Base-by-base conservation (phyloP, 2,329 filamentous ascomycete genomes). In the Claviceps maximensis region DNA sequence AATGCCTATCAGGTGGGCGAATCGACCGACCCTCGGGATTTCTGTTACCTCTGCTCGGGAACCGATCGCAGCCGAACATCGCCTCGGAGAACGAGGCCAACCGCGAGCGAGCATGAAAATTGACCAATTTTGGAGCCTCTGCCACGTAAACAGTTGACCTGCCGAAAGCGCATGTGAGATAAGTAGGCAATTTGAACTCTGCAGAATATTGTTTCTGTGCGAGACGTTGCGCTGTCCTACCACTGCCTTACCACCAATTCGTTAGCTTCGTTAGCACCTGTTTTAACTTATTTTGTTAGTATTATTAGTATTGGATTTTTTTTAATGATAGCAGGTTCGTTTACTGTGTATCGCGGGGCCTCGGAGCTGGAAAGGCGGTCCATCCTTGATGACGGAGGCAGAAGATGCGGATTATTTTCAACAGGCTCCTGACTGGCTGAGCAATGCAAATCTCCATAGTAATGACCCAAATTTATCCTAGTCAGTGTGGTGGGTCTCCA, bases 351-450 rank as follows among this genome's bases (percentile, higher is more conserved):
- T 38, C 19, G 25, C 15, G 25, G 36, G 17, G 42, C 41, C 29
- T 51, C 25, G 13, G 56, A 55, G 57, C 57, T 54, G 51, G 53
- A 53, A 56, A 47, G 49, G 53, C 36, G n/a, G 25, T 29, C 8
- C 19, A 23, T 49, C 2, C 40, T 23, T 19, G 23, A n/a, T 47
- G 47, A 33, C 27, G 17, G 31, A 40, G 15, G 17, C 8, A 45
- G 25, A 31, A 19, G 48, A 41, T 45, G 53, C 53, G 54, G 56
- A 61, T 63, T 63, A 59, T 59, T 57, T 59, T 62, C 59, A 56
- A 55, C 40, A 50, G 47, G 54, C 53, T 54, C 56, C 38, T 63
- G 58, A 61, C 55, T 63, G 61, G 61, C 56, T 58, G 52, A 47
- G 21, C 21, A 5, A 3, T 7, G 13, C 15, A 7, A 23, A 38